Percentiles rank a stretch among this genome's conserved stretches.
phyloP scores from a whole-genome alignment of 805 yeast species.

The Zygoascus tannicola region DNA sequence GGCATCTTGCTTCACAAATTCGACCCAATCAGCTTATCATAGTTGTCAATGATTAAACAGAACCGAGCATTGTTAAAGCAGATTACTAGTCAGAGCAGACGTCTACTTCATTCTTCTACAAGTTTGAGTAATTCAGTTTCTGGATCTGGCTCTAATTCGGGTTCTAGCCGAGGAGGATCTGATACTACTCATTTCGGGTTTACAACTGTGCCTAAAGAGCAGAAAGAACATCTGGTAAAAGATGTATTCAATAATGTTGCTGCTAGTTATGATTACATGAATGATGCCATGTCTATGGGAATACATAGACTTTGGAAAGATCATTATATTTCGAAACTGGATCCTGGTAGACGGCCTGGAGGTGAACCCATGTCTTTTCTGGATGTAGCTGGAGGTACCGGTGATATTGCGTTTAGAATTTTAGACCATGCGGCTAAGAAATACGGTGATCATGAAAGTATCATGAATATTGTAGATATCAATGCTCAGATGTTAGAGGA shows the following conservation, averaged over 20 bases:
- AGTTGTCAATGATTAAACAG: background rate
- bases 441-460: conserved; percentile 63
- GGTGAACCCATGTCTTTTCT: conserved; percentile 74
- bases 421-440: conserved; percentile 79
- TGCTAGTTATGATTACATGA: conserved; percentile 88
- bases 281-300: conserved; percentile 96
- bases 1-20: too few species aligned
- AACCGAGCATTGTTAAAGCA: background rate
- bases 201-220: conserved; percentile 65
- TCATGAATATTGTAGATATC: conserved; percentile 90
- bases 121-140: background rate
- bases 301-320: conserved; percentile 92
- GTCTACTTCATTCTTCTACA: background rate
- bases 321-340: conserved; percentile 77
- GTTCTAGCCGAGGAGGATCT: background rate
- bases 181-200: conserved; percentile 89
- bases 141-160: background rate
- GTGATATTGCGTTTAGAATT: conserved; percentile 94
- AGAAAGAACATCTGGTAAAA: conserved; percentile 64
- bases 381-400: conserved; percentile 98
- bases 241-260: conserved; percentile 94
- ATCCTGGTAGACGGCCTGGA: conserved; percentile 90
- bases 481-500: conserved; percentile 93
- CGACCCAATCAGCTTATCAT: too few species aligned
- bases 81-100: background rate